Evolutionary conservation across 768 basidiomycete species (phyloP).

Genomic region (Amanita phalloides): DNA sequence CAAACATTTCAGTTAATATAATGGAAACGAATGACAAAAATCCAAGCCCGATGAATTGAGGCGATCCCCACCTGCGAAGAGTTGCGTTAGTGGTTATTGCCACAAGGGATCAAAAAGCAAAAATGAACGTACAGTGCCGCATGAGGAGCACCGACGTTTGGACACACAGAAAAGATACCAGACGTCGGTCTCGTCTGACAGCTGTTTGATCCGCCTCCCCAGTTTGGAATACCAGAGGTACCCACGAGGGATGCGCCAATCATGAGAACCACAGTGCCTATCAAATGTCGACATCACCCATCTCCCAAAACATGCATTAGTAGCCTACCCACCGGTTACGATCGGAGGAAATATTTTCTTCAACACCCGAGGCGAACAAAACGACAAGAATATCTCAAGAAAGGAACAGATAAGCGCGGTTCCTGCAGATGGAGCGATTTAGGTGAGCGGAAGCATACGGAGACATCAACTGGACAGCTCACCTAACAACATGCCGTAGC

Average conservation of each 20-base stretch:
- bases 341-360: slow-evolving; percentile 70
- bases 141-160: slow-evolving; percentile 56
- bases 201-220: slow-evolving; percentile 77
- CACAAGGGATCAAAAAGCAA: background rate
- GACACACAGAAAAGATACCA: slow-evolving; percentile 66
- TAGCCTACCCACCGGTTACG: slow-evolving; percentile 44
- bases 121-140: slow-evolving; percentile 42
- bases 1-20: slow-evolving; percentile 72
- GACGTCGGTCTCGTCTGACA: slow-evolving; percentile 50
- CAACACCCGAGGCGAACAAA: slow-evolving; percentile 53
- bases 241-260: slow-evolving; percentile 76
- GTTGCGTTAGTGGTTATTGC: background rate
- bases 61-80: slow-evolving; percentile 56
- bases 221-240: slow-evolving; percentile 62
- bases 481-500: slow-evolving; percentile 78
- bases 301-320: background rate
- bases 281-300: background rate
- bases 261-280: slow-evolving; percentile 70
- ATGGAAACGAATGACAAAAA: slow-evolving; percentile 75
- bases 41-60: slow-evolving; percentile 79
- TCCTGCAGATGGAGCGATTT: slow-evolving; percentile 24
- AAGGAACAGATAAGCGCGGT: slow-evolving; percentile 72
- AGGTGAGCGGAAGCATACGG: background rate
- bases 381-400: slow-evolving; percentile 71
- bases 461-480: slow-evolving; percentile 5